A percentile compares a stretch with the other conserved stretches of the same genome.
Conservation (phyloP, 257 asterid genomes). For the Jacaranda copaia region DNA sequence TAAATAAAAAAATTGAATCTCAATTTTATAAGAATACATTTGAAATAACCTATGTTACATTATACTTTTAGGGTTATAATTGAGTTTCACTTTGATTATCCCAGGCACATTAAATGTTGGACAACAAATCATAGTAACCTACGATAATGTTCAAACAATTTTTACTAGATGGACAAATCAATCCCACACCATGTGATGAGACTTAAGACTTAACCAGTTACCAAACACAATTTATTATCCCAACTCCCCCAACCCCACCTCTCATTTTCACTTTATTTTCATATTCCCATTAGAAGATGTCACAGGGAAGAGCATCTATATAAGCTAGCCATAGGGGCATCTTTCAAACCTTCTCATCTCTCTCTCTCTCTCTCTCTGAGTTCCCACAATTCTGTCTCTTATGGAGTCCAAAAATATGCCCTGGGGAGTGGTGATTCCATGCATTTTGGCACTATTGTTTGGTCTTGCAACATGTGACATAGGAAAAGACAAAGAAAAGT, state of each 20-base stretch:
- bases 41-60: no score
- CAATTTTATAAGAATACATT: no score
- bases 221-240: conserved; percentile 37
- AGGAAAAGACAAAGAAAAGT: conserved; percentile 59
- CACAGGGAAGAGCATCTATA: conserved; percentile 22
- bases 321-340: conserved; percentile 1
- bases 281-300: not conserved
- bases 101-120: no score
- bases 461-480: conserved; percentile 49
- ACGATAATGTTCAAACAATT: no score
- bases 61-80: no score
- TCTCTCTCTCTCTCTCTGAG: not conserved
- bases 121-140: no score
- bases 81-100: no score
- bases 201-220: not conserved
- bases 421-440: not conserved
- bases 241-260: conserved; percentile 48
- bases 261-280: conserved; percentile 18
- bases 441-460: conserved; percentile 11
- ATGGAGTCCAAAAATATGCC: conserved; percentile 42
- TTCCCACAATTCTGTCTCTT: not conserved
- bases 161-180: no score
- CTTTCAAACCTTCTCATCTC: not conserved
- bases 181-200: not conserved
- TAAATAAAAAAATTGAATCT: no score